Conservation (phyloP, 345 rosid species). For the Reutealis trisperma region DNA sequence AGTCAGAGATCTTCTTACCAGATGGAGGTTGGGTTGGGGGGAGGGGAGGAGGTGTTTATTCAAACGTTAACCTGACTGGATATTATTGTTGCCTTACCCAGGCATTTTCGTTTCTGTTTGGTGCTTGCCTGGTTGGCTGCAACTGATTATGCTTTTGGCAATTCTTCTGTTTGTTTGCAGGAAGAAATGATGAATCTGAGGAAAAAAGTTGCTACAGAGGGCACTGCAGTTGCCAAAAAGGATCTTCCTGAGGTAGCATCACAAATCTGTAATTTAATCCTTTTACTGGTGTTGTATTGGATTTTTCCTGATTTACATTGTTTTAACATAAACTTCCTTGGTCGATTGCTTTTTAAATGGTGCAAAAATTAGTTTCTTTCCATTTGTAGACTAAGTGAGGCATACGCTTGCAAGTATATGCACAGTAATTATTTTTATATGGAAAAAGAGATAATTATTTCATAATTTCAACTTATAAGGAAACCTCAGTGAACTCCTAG, state of each 20-base stretch:
- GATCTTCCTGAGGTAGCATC: slow-evolving; percentile 61
- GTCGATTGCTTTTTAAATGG: neutral
- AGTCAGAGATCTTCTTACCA: too few species aligned
- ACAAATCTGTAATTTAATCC: slow-evolving; percentile 2
- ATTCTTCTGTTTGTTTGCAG: slow-evolving; percentile 37
- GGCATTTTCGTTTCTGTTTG: neutral
- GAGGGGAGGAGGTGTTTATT: too few species aligned
- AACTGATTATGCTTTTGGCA: neutral
- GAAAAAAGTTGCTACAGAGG: slow-evolving; percentile 31
- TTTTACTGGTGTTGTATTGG: slow-evolving; percentile 3
- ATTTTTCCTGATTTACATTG: neutral
- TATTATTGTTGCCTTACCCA: neutral
- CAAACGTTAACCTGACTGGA: too few species aligned
- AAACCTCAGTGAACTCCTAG: neutral
- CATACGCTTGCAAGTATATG: neutral
- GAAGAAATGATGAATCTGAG: slow-evolving; percentile 39
- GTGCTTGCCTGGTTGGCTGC: neutral
- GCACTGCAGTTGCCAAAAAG: slow-evolving; percentile 24
- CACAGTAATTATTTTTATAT: neutral
- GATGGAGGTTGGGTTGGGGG: too few species aligned
- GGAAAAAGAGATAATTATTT: neutral
- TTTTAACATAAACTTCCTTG: neutral
- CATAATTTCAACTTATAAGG: neutral
- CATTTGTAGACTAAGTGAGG: neutral
- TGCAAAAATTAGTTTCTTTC: neutral